Evolutionary conservation across 2,329 filamentous ascomycete species (phyloP).

Genomic region (Colletotrichum tamarilloi): DNA sequence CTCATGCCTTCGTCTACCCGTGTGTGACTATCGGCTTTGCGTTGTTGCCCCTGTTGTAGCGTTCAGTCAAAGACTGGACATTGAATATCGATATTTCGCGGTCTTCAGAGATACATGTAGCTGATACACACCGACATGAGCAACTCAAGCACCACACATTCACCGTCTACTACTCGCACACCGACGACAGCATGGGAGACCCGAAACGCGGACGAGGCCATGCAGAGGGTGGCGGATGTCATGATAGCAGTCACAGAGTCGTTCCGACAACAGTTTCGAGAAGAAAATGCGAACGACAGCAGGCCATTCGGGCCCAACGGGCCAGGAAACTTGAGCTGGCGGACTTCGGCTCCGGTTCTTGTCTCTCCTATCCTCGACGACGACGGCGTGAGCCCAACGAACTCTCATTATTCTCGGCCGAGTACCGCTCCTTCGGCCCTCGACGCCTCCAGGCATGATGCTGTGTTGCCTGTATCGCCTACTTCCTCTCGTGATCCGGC

Average conservation of each 20-base stretch:
- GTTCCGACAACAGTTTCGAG: constrained; percentile 19
- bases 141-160: not conserved
- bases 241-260: constrained; percentile 31
- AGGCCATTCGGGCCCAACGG: not conserved
- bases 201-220: constrained; percentile 16
- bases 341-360: not conserved
- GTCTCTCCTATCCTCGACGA: not conserved
- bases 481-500: not conserved
- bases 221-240: constrained; percentile 14
- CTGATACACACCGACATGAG: not conserved
- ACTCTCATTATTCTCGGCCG: not conserved
- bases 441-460: not conserved
- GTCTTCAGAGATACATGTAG: not conserved
- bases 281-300: not conserved
- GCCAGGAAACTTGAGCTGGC: not conserved
- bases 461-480: not conserved
- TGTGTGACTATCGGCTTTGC: not conserved
- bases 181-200: constrained; percentile 20
- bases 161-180: not conserved
- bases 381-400: not conserved
- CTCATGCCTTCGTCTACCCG: not conserved
- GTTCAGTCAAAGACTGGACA: not conserved
- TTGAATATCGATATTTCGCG: not conserved
- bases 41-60: not conserved
- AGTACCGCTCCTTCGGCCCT: not conserved